A percentile compares a stretch with the other conserved stretches of the same genome.
phyloP scores from a whole-genome alignment of 2,329 filamentous ascomycete genomes.

The Diplocarpon mali region DNA sequence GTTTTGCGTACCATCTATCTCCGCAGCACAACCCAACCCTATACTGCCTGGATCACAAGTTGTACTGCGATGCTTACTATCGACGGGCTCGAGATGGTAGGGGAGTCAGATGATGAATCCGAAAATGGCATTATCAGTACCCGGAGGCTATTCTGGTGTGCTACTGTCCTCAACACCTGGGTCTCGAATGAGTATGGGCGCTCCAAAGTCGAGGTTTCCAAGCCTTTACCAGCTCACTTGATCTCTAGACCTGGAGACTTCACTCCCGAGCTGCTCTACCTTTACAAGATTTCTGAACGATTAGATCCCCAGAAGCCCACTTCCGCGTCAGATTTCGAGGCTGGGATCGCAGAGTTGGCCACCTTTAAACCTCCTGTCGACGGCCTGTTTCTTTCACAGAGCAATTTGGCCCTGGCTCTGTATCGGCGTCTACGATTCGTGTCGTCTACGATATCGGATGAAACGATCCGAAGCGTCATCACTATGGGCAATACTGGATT shows the following conservation, averaged over 20 bases:
- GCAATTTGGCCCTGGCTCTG: slow-evolving; percentile 1
- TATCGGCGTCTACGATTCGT: slow-evolving; percentile 5
- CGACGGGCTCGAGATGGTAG: slow-evolving; percentile 1
- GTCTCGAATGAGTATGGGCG: slow-evolving; percentile 4
- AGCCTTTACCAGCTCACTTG: background rate
- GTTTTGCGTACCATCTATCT: slow-evolving; percentile 1
- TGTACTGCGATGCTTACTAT: slow-evolving; percentile 5
- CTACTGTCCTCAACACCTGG: slow-evolving; percentile 4
- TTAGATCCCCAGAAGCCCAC: slow-evolving; percentile 3
- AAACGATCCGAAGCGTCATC: slow-evolving; percentile 1
- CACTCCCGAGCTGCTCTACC: slow-evolving; percentile 3
- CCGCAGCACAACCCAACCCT: slow-evolving; percentile 3
- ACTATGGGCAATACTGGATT: slow-evolving; percentile 1
- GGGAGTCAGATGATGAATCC: slow-evolving; percentile 1
- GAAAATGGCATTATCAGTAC: background rate
- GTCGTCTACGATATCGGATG: slow-evolving; percentile 2
- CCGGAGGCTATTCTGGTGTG: slow-evolving; percentile 3
- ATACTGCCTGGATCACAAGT: slow-evolving; percentile 3
- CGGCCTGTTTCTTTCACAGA: background rate
- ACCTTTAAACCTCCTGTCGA: slow-evolving; percentile 3
- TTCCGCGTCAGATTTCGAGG: slow-evolving; percentile 2
- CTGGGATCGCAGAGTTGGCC: slow-evolving; percentile 2
- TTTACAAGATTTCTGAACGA: slow-evolving; percentile 2
- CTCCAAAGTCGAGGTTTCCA: slow-evolving; percentile 1
- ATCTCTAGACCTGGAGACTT: slow-evolving; percentile 1